Evolutionary conservation across 2,329 filamentous ascomycete genomes (phyloP).

Genomic region (Colletotrichum musae): DNA sequence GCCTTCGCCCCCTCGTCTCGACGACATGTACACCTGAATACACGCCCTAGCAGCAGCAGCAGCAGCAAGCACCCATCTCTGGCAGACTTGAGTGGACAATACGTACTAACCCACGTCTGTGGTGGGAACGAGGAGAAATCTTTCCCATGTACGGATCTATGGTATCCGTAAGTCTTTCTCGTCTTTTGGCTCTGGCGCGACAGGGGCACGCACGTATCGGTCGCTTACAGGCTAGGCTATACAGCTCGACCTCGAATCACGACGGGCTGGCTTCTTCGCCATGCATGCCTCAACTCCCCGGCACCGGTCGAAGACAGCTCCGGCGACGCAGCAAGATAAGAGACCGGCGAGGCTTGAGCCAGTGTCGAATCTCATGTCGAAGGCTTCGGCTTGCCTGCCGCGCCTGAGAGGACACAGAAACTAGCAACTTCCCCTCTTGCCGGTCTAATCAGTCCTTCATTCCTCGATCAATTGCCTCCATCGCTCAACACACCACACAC

Average conservation of each 20-base stretch:
- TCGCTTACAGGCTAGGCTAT: background rate
- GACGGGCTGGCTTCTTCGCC: background rate
- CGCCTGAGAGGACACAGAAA: background rate
- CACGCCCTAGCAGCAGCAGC: background rate
- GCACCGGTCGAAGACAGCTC: background rate
- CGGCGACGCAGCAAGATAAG: background rate
- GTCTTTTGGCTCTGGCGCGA: constrained; percentile 16
- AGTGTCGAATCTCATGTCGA: too few relatives aligned
- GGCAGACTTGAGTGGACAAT: background rate
- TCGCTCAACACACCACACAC: background rate
- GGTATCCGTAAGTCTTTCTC: background rate
- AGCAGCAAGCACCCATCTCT: background rate
- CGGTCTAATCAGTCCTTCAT: background rate
- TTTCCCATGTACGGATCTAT: background rate
- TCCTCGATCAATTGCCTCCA: background rate
- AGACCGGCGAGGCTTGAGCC: background rate
- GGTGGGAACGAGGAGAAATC: constrained; percentile 31
- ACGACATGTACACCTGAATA: background rate
- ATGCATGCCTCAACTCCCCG: background rate
- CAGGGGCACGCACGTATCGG: constrained; percentile 1
- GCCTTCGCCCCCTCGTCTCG: background rate
- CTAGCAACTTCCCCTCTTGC: constrained; percentile 11
- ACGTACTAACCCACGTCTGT: too few relatives aligned
- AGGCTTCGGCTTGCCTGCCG: background rate
- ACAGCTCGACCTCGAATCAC: constrained; percentile 4